Conservation (phyloP, 129 eudicot genomes). For the Heracleum sosnowskyi region DNA sequence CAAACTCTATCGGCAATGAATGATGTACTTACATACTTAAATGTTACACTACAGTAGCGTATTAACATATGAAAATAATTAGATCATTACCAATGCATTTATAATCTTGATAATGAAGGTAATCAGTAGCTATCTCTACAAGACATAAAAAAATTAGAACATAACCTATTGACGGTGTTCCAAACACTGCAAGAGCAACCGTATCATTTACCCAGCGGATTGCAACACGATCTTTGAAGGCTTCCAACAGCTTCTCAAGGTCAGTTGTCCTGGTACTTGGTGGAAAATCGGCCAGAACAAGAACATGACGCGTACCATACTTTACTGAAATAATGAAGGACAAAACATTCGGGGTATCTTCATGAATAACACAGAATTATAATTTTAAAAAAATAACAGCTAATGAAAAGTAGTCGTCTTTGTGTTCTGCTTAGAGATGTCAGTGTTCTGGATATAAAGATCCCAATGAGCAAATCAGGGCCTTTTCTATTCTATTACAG, state of each 20-base stretch:
- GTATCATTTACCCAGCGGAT: slow-evolving; percentile 95
- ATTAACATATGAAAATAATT: not conserved
- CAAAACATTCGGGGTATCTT: slow-evolving; percentile 9
- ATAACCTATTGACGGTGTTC: slow-evolving; percentile 74
- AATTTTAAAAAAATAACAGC: not conserved
- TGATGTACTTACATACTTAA: not conserved
- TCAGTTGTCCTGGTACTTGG: slow-evolving; percentile 71
- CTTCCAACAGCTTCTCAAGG: slow-evolving; percentile 66
- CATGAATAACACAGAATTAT: not conserved
- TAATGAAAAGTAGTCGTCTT: not conserved
- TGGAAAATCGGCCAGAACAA: slow-evolving; percentile 72
- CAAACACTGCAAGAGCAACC: slow-evolving; percentile 89
- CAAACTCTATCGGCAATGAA: not conserved
- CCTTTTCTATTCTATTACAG: not conserved
- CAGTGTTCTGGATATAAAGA: not conserved
- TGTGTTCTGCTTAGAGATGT: not conserved
- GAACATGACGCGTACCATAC: slow-evolving; percentile 85
- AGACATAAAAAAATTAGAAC: not conserved
- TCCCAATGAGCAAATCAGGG: not conserved
- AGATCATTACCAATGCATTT: not conserved
- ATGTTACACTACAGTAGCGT: not conserved
- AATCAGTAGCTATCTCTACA: not conserved
- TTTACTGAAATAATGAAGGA: slow-evolving; percentile 30
- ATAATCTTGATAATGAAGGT: not conserved
- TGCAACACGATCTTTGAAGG: slow-evolving; percentile 57